Evolutionary conservation across 192 early-diverging fungal species (phyloP), one percentile per base, ranked within the genome.

Genomic region (Haplosporangium gracile): DNA sequence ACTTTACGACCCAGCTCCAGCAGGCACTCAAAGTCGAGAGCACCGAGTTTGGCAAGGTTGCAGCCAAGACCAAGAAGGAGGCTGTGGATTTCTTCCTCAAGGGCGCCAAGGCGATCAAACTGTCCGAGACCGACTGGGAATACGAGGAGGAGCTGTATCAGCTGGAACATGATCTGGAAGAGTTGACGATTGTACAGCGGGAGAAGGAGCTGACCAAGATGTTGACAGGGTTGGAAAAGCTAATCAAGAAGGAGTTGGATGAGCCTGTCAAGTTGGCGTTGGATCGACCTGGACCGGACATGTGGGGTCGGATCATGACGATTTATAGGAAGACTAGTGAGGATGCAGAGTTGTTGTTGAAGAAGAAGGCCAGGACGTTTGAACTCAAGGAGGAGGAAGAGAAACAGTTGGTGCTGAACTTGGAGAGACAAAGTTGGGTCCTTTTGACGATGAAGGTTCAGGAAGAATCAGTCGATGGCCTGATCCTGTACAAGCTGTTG

Each of bases 391-490:
- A 68, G 40, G 43, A 85, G 24, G 78, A 85, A 26, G 70, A 60
- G 29, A 43, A 72, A 9, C 55, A 76, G 24, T 53, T 76, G 42
- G 16, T 95, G 2, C 63, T 75, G 26, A 91, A 91, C 16, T 74
- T 93, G 40, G 92, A 93, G 79, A 81, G 90, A 43, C 89, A 93
- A 68, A 92, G 95, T 8, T 98, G 97, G 98, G 83, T 93, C 29
- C 88, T 93, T 8, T 82, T 97, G 39, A 90, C 93, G 22, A 92
- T 92, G 53, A 91, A 91, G 49, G 82, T 98, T 40, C 92, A 93
- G 60, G 95, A 97, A 49, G 98, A 99, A 77, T 89, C 95, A 22
- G 90, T 92, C 0, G 97, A 99, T 88, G 94, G 93, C 47, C 90
- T 94, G 91, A 88, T 99, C 49, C 89, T 99, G 34, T 92, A 94